phyloP scores from a whole-genome alignment of 2,329 filamentous ascomycete species.

The Neofusicoccum parvum region DNA sequence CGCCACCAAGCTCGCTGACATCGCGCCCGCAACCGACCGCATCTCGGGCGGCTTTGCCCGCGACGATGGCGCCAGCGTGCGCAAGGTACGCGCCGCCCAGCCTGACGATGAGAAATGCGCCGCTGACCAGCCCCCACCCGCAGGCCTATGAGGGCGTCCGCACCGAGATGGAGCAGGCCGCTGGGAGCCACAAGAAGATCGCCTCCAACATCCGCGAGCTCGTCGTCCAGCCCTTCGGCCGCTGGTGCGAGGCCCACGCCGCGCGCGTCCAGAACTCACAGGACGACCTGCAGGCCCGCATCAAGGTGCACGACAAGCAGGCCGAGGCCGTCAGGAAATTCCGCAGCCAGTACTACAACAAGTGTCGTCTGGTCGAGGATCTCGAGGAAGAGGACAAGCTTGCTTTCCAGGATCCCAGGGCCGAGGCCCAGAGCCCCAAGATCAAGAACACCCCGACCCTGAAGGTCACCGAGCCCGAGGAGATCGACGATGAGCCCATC shows the following conservation, averaged over 20 bases:
- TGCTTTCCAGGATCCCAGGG: constrained; percentile 84
- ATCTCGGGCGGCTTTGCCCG: constrained; percentile 80
- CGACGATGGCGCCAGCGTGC: constrained; percentile 93
- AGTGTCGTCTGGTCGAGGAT: constrained; percentile 93
- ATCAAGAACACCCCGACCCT: constrained; percentile 73
- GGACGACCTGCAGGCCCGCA: constrained; percentile 85
- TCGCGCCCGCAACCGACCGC: constrained; percentile 79
- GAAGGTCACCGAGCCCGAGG: constrained; percentile 73
- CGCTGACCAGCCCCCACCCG: constrained; percentile 29
- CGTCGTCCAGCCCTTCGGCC: constrained; percentile 88
- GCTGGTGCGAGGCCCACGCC: constrained; percentile 96
- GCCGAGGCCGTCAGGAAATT: constrained; percentile 89
- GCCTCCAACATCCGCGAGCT: constrained; percentile 94
- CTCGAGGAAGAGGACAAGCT: constrained; percentile 98
- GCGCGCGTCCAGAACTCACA: constrained; percentile 89
- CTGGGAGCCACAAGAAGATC: constrained; percentile 91
- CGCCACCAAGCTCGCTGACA: constrained; percentile 76
- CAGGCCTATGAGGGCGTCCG: constrained; percentile 94
- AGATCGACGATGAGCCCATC: constrained; percentile 74
- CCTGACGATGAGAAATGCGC: not conserved
- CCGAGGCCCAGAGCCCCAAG: constrained; percentile 53
- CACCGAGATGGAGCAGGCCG: constrained; percentile 86
- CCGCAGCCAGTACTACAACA: constrained; percentile 97
- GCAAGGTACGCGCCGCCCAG: constrained; percentile 68
- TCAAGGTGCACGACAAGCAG: constrained; percentile 92